Evolutionary conservation across 2,329 filamentous ascomycete genomes (phyloP).

Genomic region (Zymoseptoria pseudotritici): DNA sequence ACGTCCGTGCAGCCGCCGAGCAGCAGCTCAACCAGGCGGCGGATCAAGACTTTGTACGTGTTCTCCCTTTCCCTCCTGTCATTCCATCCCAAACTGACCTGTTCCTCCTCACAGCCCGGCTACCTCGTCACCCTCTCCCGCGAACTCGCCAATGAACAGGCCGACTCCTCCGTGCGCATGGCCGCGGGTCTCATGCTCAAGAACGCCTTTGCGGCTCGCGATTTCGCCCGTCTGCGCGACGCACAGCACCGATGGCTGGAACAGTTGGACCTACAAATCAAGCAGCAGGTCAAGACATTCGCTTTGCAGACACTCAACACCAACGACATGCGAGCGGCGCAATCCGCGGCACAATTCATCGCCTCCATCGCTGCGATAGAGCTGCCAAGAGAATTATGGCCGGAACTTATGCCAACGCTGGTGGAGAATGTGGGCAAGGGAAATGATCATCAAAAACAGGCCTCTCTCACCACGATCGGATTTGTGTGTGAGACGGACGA

Average conservation of each 20-base stretch:
- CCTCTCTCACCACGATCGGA: slow-evolving; percentile 90
- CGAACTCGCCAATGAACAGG: slow-evolving; percentile 86
- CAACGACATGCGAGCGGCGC: slow-evolving; percentile 71
- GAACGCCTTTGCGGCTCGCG: slow-evolving; percentile 94
- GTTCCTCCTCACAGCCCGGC: slow-evolving; percentile 56
- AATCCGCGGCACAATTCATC: slow-evolving; percentile 89
- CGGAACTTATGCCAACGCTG: slow-evolving; percentile 77
- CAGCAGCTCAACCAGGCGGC: slow-evolving; percentile 88
- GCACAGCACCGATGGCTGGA: slow-evolving; percentile 90
- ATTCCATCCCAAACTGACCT: slow-evolving; percentile 7
- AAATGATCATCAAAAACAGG: slow-evolving; percentile 81
- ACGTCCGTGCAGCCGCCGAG: slow-evolving; percentile 83
- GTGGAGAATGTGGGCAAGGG: slow-evolving; percentile 91
- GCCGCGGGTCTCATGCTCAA: slow-evolving; percentile 95
- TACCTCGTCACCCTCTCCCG: slow-evolving; percentile 90
- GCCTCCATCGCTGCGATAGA: slow-evolving; percentile 92
- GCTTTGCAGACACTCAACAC: slow-evolving; percentile 83
- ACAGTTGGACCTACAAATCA: slow-evolving; percentile 72
- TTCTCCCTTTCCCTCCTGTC: slow-evolving; percentile 13
- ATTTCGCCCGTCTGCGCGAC: slow-evolving; percentile 76
- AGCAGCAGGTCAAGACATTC: slow-evolving; percentile 79
- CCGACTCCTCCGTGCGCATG: slow-evolving; percentile 75
- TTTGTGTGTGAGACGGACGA: slow-evolving; percentile 98
- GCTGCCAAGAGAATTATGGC: slow-evolving; percentile 87
- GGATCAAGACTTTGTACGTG: slow-evolving; percentile 86